Percentiles rank a stretch among this genome's conserved stretches.
Evolutionary conservation across 2,329 filamentous ascomycete species (phyloP).

Genomic region (Gyromitra esculenta): DNA sequence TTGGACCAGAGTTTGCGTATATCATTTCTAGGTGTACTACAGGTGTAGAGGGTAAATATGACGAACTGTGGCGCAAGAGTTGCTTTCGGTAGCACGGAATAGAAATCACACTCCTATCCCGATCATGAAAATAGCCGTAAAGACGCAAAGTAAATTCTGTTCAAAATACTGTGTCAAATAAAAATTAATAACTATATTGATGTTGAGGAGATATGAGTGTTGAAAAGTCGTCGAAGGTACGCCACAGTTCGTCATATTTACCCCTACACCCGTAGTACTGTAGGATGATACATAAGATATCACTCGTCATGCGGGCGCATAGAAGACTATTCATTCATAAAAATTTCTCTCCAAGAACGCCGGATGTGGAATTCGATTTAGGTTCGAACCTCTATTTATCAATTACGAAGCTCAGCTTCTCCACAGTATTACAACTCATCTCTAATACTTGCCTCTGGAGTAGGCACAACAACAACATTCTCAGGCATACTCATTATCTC

Average conservation of each 20-base stretch:
- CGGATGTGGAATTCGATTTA: slow-evolving; percentile 5
- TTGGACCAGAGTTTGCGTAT: neutral
- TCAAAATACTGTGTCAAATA: too few relatives aligned
- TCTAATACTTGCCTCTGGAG: slow-evolving; percentile 26
- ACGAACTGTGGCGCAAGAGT: too few relatives aligned
- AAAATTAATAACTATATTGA: neutral
- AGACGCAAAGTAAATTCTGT: too few relatives aligned
- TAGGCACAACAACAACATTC: slow-evolving; percentile 39
- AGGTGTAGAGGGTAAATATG: too few relatives aligned
- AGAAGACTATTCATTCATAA: neutral
- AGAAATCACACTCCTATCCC: too few relatives aligned
- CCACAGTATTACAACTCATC: slow-evolving; percentile 34
- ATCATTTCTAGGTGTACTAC: neutral
- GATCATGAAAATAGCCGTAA: too few relatives aligned
- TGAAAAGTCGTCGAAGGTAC: too few relatives aligned
- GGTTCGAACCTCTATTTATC: neutral
- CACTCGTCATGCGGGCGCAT: slow-evolving; percentile 22
- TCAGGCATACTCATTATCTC: slow-evolving; percentile 97
- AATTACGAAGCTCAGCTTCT: slow-evolving; percentile 8
- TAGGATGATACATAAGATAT: slow-evolving; percentile 24
- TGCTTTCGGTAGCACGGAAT: too few relatives aligned
- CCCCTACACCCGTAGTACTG: neutral
- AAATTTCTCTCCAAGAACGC: neutral
- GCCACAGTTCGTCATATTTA: too few relatives aligned
- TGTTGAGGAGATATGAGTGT: neutral